Evolutionary conservation across 495 filamentous ascomycete genomes (phyloP).

Genomic region (Antarctomyces pellizariae): DNA sequence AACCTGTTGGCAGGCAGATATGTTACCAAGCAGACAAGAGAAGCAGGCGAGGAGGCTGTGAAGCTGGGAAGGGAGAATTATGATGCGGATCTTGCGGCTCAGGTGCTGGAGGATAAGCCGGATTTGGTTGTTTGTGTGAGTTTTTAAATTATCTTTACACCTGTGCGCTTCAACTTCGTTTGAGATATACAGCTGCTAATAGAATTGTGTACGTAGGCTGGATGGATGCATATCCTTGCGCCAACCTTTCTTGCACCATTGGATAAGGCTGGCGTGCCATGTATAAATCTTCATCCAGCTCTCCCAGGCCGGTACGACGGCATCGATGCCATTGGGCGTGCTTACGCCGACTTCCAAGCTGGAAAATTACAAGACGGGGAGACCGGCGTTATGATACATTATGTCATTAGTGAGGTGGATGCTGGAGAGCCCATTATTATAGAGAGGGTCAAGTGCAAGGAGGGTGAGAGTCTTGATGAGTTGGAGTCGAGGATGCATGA

Average conservation of each 20-base stretch:
- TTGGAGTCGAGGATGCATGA: conserved; percentile 49
- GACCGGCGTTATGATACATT: conserved; percentile 88
- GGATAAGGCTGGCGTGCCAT: conserved; percentile 28
- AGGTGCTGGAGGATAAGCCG: conserved; percentile 21
- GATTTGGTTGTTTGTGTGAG: conserved; percentile 7
- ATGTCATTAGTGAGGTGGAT: conserved; percentile 70
- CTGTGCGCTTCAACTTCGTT: no score
- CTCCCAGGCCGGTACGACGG: conserved; percentile 48
- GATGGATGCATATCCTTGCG: conserved; percentile 55
- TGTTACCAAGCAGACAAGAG: conserved; percentile 18
- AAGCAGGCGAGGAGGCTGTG: conserved; percentile 28
- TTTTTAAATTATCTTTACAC: no score
- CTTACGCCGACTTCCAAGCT: conserved; percentile 47
- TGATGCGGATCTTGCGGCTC: conserved; percentile 53
- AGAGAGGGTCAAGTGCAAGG: conserved; percentile 41
- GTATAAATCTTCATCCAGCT: conserved; percentile 79
- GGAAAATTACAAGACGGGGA: conserved; percentile 40
- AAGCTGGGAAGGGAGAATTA: conserved; percentile 42
- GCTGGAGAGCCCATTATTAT: conserved; percentile 53
- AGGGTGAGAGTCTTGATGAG: conserved; percentile 38
- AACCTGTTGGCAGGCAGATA: conserved; percentile 49
- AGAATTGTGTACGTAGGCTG: no score
- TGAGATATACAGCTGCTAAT: no score
- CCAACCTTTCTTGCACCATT: conserved; percentile 43
- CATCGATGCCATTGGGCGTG: conserved; percentile 52